These are phyloP conservation scores for Taiozyma sp. DNA, from an alignment of 1,139 yeast species.

Conservation along the genomic window DNA sequence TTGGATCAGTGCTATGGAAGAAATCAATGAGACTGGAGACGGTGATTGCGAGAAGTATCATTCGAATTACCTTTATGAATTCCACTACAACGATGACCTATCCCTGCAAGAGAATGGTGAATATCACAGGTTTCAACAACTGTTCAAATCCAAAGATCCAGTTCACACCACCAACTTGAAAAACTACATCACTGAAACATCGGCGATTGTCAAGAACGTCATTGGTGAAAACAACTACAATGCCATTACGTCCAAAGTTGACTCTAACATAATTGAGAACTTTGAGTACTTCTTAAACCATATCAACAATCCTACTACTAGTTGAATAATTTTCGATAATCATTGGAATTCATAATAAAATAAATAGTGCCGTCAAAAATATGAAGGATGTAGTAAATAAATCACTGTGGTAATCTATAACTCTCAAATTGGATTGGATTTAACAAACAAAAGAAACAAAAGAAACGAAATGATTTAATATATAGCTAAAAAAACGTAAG, in stretches of 20 bases:
- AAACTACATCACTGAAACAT: slow-evolving; percentile 27
- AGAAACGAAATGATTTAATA: neutral
- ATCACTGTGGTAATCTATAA: neutral
- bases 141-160: slow-evolving; percentile 47
- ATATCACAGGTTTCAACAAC: slow-evolving; percentile 43
- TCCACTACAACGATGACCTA: slow-evolving; percentile 29
- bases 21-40: slow-evolving; percentile 52
- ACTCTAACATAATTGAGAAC: slow-evolving; percentile 28
- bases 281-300: slow-evolving; percentile 27
- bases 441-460: too few species aligned
- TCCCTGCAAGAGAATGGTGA: slow-evolving; percentile 52
- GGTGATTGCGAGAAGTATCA: slow-evolving; percentile 66
- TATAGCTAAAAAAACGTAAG: neutral
- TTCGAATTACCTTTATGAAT: slow-evolving; percentile 47
- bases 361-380: neutral
- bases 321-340: neutral
- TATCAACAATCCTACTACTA: neutral
- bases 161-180: slow-evolving; percentile 51
- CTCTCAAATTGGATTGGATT: neutral
- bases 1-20: slow-evolving; percentile 63
- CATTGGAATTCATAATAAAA: neutral
- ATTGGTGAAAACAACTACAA: slow-evolving; percentile 27
- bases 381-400: neutral
- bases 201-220: slow-evolving; percentile 25
- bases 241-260: slow-evolving; percentile 21